A percentile compares a stretch with the other conserved stretches of the same genome.
These are phyloP conservation scores for Lentinula novae-zelandiae DNA, from an alignment of 1,284 basidiomycete genomes.

Conservation along the genomic window DNA sequence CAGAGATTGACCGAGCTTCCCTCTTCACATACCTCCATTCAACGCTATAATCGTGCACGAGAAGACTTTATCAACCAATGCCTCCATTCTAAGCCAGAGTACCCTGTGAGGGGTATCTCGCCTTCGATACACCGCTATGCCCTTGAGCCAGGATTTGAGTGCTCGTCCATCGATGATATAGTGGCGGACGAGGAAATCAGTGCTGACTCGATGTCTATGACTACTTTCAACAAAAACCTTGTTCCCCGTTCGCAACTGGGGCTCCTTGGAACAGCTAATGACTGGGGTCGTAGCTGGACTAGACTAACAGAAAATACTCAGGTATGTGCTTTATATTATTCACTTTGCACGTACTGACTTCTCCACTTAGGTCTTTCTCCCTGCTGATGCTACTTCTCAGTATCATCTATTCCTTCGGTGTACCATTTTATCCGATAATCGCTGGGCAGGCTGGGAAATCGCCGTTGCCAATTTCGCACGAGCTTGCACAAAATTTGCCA, in stretches of 20 bases:
- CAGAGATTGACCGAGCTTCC: neutral
- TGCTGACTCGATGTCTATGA: neutral
- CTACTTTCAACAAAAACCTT: neutral
- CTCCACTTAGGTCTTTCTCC: neutral
- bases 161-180: slow-evolving; percentile 3
- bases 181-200: neutral
- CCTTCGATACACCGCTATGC: slow-evolving; percentile 4
- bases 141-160: slow-evolving; percentile 9
- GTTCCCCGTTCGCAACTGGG: slow-evolving; percentile 3
- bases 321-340: neutral
- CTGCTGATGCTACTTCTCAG: slow-evolving; percentile 8
- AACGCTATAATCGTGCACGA: neutral
- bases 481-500: neutral
- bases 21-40: neutral
- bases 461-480: neutral
- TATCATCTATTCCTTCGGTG: slow-evolving; percentile 3
- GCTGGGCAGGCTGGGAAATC: neutral
- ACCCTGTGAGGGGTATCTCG: slow-evolving; percentile 9
- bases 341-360: neutral
- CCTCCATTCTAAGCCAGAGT: neutral
- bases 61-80: neutral
- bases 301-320: slow-evolving; percentile 3
- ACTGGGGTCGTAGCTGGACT: slow-evolving; percentile 2
- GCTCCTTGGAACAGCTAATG: neutral
- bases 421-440: neutral